phyloP scores from a whole-genome alignment of 2,329 filamentous ascomycete genomes.

The Beauveria caledonica region DNA sequence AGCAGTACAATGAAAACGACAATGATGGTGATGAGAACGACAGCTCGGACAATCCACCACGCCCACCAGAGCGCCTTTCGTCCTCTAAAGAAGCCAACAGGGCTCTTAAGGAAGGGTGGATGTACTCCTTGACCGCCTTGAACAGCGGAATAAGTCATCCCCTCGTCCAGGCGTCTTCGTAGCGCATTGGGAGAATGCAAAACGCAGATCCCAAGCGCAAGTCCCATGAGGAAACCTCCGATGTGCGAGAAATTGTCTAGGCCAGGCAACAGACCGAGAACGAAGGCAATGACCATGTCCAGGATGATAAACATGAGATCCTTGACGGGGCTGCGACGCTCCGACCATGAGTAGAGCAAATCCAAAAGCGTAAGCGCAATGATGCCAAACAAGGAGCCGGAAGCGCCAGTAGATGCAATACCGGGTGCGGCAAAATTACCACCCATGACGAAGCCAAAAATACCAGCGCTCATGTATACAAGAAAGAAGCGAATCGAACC shows the following conservation, averaged over 20 bases:
- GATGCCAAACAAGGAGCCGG: conserved; percentile 84
- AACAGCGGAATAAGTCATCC: conserved; percentile 65
- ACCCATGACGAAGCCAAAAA: conserved; percentile 92
- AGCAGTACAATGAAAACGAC: conserved; percentile 80
- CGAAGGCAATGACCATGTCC: conserved; percentile 83
- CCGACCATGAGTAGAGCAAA: conserved; percentile 84
- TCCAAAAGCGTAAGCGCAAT: conserved; percentile 84
- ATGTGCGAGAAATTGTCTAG: conserved; percentile 98
- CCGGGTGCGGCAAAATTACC: conserved; percentile 83
- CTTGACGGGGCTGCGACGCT: conserved; percentile 65
- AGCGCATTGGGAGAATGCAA: conserved; percentile 81
- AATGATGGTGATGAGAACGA: conserved; percentile 68
- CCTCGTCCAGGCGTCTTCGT: conserved; percentile 62
- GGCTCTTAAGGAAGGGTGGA: conserved; percentile 50
- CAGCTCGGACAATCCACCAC: conserved; percentile 86
- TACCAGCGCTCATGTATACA: conserved; percentile 84
- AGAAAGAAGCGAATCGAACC: conserved; percentile 80
- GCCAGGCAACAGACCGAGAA: conserved; percentile 82
- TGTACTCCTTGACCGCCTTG: conserved; percentile 40
- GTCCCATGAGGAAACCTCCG: conserved; percentile 86
- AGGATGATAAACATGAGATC: conserved; percentile 83
- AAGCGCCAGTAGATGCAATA: conserved; percentile 79
- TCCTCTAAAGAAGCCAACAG: conserved; percentile 79
- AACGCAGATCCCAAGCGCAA: conserved; percentile 78
- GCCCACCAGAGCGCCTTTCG: conserved; percentile 93